These are phyloP conservation scores for Trametes cingulata DNA, from an alignment of 768 basidiomycete species.

Conservation along the genomic window DNA sequence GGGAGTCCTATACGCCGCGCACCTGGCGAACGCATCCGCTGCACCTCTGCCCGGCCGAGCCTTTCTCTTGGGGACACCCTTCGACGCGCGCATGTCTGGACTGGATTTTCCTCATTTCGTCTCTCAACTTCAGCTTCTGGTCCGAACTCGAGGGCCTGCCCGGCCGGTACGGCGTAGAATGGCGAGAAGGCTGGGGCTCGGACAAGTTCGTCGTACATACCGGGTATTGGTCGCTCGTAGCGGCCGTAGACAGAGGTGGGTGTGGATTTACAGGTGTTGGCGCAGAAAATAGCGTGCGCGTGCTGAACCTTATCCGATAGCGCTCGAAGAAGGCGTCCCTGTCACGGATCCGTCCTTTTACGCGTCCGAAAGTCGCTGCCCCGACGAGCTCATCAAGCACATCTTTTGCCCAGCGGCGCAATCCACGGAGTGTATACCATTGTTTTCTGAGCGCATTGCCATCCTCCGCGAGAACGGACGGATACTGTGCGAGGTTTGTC, in stretches of 20 bases:
- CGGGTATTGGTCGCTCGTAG: constrained; percentile 87
- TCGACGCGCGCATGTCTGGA: constrained; percentile 61
- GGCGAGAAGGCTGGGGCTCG: constrained; percentile 69
- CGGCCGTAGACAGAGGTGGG: constrained; percentile 79
- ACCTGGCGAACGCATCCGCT: constrained; percentile 80
- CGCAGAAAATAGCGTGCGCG: background rate
- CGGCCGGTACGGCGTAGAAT: constrained; percentile 76
- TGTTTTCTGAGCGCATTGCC: constrained; percentile 68
- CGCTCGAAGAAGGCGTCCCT: constrained; percentile 73
- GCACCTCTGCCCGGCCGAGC: constrained; percentile 72
- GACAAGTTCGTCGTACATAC: constrained; percentile 58
- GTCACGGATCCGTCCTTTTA: constrained; percentile 82
- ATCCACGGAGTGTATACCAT: constrained; percentile 65
- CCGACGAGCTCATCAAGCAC: constrained; percentile 65
- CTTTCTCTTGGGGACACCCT: constrained; percentile 50
- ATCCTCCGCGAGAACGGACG: constrained; percentile 79
- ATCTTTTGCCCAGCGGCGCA: constrained; percentile 64
- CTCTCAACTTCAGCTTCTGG: constrained; percentile 91
- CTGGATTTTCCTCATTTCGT: constrained; percentile 89
- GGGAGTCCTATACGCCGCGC: constrained; percentile 72
- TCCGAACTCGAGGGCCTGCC: constrained; percentile 60
- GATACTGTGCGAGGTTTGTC: constrained; percentile 62
- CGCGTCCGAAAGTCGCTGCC: constrained; percentile 65
- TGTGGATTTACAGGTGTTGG: background rate
- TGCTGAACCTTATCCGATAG: constrained; percentile 38